Evolutionary conservation across 768 basidiomycete species (phyloP), one percentile per base, ranked within the genome.

Genomic region (Rhizopogon vulgaris): DNA sequence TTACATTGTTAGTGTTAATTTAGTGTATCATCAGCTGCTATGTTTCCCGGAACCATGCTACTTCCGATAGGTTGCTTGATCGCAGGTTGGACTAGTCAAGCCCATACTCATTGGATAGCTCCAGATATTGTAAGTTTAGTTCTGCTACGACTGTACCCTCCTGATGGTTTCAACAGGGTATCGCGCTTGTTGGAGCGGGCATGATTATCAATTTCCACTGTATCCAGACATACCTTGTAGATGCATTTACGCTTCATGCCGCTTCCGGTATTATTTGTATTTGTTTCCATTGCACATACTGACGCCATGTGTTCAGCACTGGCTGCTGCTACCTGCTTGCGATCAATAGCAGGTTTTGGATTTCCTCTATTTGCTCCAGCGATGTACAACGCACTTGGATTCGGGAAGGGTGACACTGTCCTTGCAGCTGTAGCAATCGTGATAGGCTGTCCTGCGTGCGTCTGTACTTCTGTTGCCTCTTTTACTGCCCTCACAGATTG

Each of bases 341-440:
- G 88, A 22, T 80, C 83, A 0, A 49, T 87, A 0, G 78, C 80
- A 1, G 88, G 90, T 0, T 90, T 87, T 49, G 82, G 77, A 1
- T 90, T 91, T 61, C 89, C 89, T 2, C 68, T 91, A 14, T 90
- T 90, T 57, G 86, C 83, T 3, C 82, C 85, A 17, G 70, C 76
- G 37, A 85, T 89, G 80, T 90, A 78, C 65, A 63, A 71, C 1
- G 69, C 70, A 11, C 70, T 90, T 1, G 88, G 86, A 4, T 85
- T 83, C 52, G 88, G 87, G 0, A 84, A 82, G 55, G 85, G 84
- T 7, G 69, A 82, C 54, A 84, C 86, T 0, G 71, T 90, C 5
- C 72, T 90, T 9, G 85, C 86, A 0, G 74, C 61, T 11, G 56
- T 78, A 2, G 72, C 83, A 1, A 78, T 89, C 49, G 74, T 65